Evolutionary conservation across 805 yeast species (phyloP).

Genomic region (Debaryomyces hansenii): DNA sequence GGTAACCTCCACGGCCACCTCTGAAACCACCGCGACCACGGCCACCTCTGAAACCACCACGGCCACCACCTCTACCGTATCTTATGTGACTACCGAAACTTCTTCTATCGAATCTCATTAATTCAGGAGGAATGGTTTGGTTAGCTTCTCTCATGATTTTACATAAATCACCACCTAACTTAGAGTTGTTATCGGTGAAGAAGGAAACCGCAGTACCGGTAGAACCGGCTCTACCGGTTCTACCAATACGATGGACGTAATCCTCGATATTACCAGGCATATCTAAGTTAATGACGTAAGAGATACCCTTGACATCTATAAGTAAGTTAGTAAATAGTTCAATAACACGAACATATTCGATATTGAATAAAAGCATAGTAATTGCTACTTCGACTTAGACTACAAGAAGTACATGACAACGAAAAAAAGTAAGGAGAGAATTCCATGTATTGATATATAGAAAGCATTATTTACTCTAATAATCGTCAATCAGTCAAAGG

Average conservation of each 20-base stretch:
- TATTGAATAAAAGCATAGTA: not conserved
- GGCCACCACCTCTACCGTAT: constrained; percentile 55
- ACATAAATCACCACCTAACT: constrained; percentile 86
- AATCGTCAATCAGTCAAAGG: not conserved
- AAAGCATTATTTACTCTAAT: constrained; percentile 7
- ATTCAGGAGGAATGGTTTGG: constrained; percentile 81
- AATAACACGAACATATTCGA: not conserved
- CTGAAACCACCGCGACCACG: constrained; percentile 53
- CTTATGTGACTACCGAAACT: constrained; percentile 64
- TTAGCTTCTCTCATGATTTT: constrained; percentile 94
- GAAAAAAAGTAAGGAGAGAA: constrained; percentile 4
- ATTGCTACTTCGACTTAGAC: not conserved
- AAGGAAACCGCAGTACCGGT: constrained; percentile 93
- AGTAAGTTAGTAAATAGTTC: constrained; percentile 28
- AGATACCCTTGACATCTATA: constrained; percentile 95
- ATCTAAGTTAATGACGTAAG: constrained; percentile 89
- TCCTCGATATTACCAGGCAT: constrained; percentile 99
- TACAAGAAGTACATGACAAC: constrained; percentile 7
- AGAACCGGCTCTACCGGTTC: constrained; percentile 99
- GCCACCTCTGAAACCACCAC: constrained; percentile 53
- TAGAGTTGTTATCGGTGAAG: constrained; percentile 84
- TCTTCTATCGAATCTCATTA: constrained; percentile 62
- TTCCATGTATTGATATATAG: constrained; percentile 10
- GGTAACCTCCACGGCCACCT: constrained; percentile 45
- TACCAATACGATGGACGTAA: constrained; percentile 97